Base-by-base conservation (phyloP, 2,329 filamentous ascomycete genomes). In the Sporothrix brasiliensis region DNA sequence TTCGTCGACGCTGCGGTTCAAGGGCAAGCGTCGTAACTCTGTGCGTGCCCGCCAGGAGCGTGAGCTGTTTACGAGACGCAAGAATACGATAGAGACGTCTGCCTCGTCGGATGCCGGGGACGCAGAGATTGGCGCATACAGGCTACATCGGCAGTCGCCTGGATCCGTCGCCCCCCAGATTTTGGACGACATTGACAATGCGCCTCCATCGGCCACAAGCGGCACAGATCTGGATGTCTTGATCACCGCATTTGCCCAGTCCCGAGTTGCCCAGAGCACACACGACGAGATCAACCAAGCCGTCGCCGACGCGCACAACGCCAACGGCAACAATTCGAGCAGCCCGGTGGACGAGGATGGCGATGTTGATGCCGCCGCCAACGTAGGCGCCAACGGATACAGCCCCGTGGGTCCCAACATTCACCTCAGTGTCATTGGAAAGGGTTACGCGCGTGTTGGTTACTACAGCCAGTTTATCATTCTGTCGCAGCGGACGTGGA, bases 401-500 rank as follows among this genome's bases (percentile, higher is more conserved):
- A 79, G 80, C 14, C 68, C 77, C 0, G 77, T 79, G 3, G 82
- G 83, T 2, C 79, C 83, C 5, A 88, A 87, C 73, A 81, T 85
- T 54, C 81, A 84, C 73, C 78, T 80, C 34, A 86, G 85, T 67
- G 86, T 86, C 10, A 87, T 93, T 74, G 88, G 94, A 73, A 91
- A 89, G 77, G 91, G 92, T 21, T 97, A 96, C 79, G 87, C 89
- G 70, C 92, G 95, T 71, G 86, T 97, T 70, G 89, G 94, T 61
- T 89, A 94, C 74, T 76, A 86, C 10, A 86, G 90, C 56, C 95
- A 99, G 79, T 98, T 99, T 80, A 77, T 90, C 69, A 97, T 99
- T 75, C 84, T 99, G 14, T 97, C 94, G 0, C 87, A 89, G 76
- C 89, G 95, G 60, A 99, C 95, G 0, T 99, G 94, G 94, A 93